Conservation (phyloP, 345 rosid species). For the Eucalyptus victrix region DNA sequence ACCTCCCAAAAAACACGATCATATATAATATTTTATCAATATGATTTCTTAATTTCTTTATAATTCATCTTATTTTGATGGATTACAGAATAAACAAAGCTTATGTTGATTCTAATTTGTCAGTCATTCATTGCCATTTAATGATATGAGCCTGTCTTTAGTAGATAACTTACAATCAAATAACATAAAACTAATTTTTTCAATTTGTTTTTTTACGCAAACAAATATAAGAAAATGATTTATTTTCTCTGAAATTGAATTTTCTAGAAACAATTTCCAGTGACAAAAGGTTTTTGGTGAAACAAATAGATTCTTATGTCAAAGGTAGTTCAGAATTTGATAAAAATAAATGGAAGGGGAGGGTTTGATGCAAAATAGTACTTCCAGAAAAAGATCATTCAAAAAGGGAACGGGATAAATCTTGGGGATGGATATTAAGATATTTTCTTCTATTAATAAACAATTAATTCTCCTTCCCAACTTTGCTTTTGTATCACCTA, state of each 20-base stretch:
- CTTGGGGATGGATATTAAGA: not conserved
- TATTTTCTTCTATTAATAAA: not conserved
- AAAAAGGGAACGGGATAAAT: not conserved
- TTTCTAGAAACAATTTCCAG: not conserved
- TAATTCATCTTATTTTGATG: not conserved
- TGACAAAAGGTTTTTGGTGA: not conserved
- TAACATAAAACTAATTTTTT: not conserved
- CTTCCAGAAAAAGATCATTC: not conserved
- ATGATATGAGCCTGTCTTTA: not conserved
- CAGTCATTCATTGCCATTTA: not conserved
- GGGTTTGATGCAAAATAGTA: not conserved
- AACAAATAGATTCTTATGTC: not conserved
- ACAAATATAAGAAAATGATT: not conserved
- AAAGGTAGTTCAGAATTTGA: not conserved
- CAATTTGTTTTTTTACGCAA: not conserved
- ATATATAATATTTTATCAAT: not conserved
- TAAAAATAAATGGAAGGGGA: not conserved
- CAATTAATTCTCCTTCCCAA: not conserved
- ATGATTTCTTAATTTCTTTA: not conserved
- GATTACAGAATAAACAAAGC: not conserved
- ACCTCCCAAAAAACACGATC: not conserved
- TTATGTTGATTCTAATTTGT: not conserved
- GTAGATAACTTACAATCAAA: not conserved
- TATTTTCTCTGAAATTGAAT: not conserved
- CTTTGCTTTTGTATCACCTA: not conserved